Evolutionary conservation across 2,329 filamentous ascomycete species (phyloP).

Genomic region (Hortaea werneckii): DNA sequence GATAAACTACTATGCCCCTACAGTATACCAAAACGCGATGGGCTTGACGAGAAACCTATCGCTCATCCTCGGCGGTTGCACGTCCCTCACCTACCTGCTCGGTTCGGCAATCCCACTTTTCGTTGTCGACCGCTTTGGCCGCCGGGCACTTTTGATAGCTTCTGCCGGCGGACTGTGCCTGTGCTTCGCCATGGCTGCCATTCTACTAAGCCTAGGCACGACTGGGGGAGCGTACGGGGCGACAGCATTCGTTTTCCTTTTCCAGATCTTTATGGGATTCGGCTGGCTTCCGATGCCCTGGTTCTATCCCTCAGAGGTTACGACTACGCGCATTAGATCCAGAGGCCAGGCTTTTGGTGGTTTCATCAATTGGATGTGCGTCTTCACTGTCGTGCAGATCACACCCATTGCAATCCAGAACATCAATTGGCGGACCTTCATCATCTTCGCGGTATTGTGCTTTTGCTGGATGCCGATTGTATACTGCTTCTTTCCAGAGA

Average conservation of each 20-base stretch:
- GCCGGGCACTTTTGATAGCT: slow-evolving; percentile 63
- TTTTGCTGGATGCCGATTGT: slow-evolving; percentile 4
- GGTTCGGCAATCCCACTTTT: slow-evolving; percentile 40
- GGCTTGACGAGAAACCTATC: slow-evolving; percentile 40
- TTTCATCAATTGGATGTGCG: slow-evolving; percentile 2
- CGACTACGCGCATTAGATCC: slow-evolving; percentile 1
- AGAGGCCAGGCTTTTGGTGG: slow-evolving; percentile 1
- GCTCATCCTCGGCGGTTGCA: slow-evolving; percentile 42
- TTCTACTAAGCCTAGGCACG: slow-evolving; percentile 9
- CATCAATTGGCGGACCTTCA: slow-evolving; percentile 7
- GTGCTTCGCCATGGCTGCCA: slow-evolving; percentile 23
- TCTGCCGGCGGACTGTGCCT: slow-evolving; percentile 43
- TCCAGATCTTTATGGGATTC: slow-evolving; percentile 28
- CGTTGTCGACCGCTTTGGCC: slow-evolving; percentile 40
- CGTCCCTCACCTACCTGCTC: slow-evolving; percentile 45
- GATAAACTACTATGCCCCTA: slow-evolving; percentile 31
- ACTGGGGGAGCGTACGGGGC: neutral
- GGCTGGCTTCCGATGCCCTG: slow-evolving; percentile 27
- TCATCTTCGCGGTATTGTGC: slow-evolving; percentile 9
- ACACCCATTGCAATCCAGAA: slow-evolving; percentile 8
- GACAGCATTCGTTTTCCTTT: slow-evolving; percentile 29
- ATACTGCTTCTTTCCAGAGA: slow-evolving; percentile 12
- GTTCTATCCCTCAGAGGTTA: slow-evolving; percentile 4
- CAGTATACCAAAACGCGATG: slow-evolving; percentile 42
- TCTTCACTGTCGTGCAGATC: slow-evolving; percentile 6